Evolutionary conservation across 352 stramenopile species (phyloP).

Genomic region (Phytophthora multivora): DNA sequence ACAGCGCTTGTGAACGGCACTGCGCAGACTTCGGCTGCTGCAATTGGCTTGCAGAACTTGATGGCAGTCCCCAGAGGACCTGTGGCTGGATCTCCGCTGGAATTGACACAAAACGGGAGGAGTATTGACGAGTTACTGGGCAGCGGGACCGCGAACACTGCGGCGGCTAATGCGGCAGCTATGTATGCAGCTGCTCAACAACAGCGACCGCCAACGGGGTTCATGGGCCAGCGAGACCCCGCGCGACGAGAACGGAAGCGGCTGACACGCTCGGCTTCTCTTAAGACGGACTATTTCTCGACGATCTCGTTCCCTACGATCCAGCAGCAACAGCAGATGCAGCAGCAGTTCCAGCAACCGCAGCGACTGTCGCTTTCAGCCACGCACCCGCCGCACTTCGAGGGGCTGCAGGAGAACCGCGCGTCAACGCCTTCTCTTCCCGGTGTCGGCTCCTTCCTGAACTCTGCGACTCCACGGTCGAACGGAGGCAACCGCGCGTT

Average conservation of each 20-base stretch:
- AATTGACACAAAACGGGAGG: constrained; percentile 28
- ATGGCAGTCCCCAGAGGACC: constrained; percentile 3
- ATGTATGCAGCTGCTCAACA: constrained; percentile 29
- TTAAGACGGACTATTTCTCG: constrained; percentile 79
- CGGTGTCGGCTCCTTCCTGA: constrained; percentile 43
- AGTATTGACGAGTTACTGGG: constrained; percentile 56
- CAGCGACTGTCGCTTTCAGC: constrained; percentile 38
- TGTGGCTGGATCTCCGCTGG: constrained; percentile 1
- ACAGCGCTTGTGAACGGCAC: constrained; percentile 24
- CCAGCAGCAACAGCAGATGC: constrained; percentile 36
- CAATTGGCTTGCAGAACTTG: constrained; percentile 17
- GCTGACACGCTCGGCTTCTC: constrained; percentile 69
- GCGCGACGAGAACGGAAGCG: constrained; percentile 69
- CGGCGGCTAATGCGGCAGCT: constrained; percentile 21
- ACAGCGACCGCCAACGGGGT: constrained; percentile 28
- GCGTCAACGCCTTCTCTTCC: constrained; percentile 40
- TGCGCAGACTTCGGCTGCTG: constrained; percentile 14
- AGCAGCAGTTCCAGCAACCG: constrained; percentile 28
- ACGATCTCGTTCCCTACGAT: constrained; percentile 45
- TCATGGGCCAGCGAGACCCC: constrained; percentile 43
- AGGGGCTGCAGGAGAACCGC: constrained; percentile 34
- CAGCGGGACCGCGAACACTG: constrained; percentile 11
- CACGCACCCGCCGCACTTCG: constrained; percentile 41
- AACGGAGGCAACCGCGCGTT: constrained; percentile 33
- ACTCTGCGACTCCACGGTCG: constrained; percentile 18